A percentile compares a stretch with the other conserved stretches of the same genome.
Conservation (phyloP, 1,284 basidiomycete species). For the Paramarasmius palmivorus region DNA sequence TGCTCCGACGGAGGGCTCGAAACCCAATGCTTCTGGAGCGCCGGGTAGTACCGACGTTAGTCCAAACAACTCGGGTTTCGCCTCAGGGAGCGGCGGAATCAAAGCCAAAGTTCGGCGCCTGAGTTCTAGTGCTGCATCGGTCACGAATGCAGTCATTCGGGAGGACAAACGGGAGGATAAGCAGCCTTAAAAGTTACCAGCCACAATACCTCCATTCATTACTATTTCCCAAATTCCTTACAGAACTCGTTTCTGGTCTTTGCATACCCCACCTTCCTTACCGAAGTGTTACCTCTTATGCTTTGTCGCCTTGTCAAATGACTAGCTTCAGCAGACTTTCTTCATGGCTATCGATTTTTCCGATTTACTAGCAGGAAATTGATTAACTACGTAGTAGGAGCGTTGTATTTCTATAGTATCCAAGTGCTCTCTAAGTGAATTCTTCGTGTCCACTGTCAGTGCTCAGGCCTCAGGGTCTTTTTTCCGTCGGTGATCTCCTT, state of each 20-base stretch:
- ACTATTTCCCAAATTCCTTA: background rate
- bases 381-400: background rate
- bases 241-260: constrained; percentile 1
- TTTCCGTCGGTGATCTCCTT: too few species aligned
- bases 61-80: constrained; percentile 19
- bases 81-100: constrained; percentile 28
- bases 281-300: background rate
- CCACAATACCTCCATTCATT: background rate
- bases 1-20: constrained; percentile 26
- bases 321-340: background rate
- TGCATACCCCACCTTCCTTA: background rate
- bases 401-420: background rate
- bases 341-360: background rate
- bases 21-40: too few species aligned
- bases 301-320: background rate
- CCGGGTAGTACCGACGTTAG: constrained; percentile 19
- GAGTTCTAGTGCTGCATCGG: constrained; percentile 36
- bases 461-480: background rate
- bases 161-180: constrained; percentile 20
- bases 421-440: background rate
- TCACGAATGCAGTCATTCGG: constrained; percentile 14
- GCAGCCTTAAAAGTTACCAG: constrained; percentile 7
- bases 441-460: background rate
- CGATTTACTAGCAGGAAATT: background rate
- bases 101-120: constrained; percentile 44